Percentiles rank a stretch among this genome's conserved stretches.
Conservation (phyloP, 768 basidiomycete species). For the Termitomyces titanicus region DNA sequence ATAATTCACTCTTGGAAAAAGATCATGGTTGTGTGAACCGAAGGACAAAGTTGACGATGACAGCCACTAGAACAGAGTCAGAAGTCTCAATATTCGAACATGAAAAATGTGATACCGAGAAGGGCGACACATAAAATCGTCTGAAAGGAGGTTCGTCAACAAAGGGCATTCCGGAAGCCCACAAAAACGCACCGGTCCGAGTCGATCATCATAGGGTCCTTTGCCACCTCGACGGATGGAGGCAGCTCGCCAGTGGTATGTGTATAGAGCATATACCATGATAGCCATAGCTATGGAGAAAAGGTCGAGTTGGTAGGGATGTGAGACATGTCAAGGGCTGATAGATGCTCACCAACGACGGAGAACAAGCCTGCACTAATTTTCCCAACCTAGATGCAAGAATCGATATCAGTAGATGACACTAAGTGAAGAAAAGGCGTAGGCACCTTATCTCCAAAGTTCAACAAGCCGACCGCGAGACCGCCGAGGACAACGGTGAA, state of each 20-base stretch:
- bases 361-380: conserved; percentile 98
- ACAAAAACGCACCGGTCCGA: conserved; percentile 77
- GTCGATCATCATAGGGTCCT: conserved; percentile 94
- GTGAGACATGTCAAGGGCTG: conserved; percentile 3
- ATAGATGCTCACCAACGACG: conserved; percentile 59
- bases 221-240: conserved; percentile 89
- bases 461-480: conserved; percentile 90
- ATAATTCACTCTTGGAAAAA: not conserved
- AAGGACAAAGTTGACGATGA: conserved; percentile 82
- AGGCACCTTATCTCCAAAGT: conserved; percentile 93
- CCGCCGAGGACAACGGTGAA: conserved; percentile 98
- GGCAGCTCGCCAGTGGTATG: conserved; percentile 94
- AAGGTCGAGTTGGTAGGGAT: not conserved
- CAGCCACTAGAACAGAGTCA: conserved; percentile 53
- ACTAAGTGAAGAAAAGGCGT: not conserved
- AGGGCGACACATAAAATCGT: conserved; percentile 82
- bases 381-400: conserved; percentile 70
- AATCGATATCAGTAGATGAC: not conserved
- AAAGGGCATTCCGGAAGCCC: not conserved
- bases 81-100: not conserved
- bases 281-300: conserved; percentile 80
- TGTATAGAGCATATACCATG: conserved; percentile 93
- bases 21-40: conserved; percentile 55
- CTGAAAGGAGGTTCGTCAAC: conserved; percentile 31
- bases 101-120: conserved; percentile 49